Base-by-base conservation (phyloP, 2,329 filamentous ascomycete genomes). In the Beauveria sp. region DNA sequence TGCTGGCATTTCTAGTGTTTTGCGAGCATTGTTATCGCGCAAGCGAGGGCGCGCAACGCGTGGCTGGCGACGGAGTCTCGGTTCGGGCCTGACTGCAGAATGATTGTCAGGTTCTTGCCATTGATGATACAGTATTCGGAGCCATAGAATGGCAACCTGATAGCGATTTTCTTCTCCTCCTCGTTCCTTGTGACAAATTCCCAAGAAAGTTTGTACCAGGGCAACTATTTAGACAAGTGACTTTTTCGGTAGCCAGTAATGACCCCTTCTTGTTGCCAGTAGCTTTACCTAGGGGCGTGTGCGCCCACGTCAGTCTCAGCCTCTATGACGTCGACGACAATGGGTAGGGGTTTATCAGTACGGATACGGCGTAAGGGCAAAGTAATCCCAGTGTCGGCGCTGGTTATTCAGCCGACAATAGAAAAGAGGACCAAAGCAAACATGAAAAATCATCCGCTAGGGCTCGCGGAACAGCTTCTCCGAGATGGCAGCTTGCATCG, bases 281-380 rank as follows among this genome's bases (percentile, higher is more conserved):
- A n/a, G 26, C 49, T 12, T 12, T 5, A 42, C 22, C 53, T 46
- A 46, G 53, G 53, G 53, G 53, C 53, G 53, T 56, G 53, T 22
- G 53, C 18, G 40, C 40, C 12, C 26, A 42, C 5, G 22, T 38
- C 24, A n/a, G 18, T 4, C 40, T 46, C 42, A 56, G 53, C 42
- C 53, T 46, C 53, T n/a, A 56, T 56, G 53, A 56, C 53, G 53
- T 56, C 40, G 53, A 46, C 22, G 53, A 56, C 48, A 12, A 14
- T 50, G 8, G 22, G 6, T 24, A 22, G 16, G 48, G 48, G 20
- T 50, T 31, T 12, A 31, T 22, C 12, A 46, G 20, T 22, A 22
- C 18, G 9, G 10, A 22, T 22, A n/a, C 22, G 22, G 45, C 45
- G 3, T 24, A 26, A 6, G 22, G 24, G n/a, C 20, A 9, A 26